Evolutionary conservation across 2,329 filamentous ascomycete species (phyloP).

Genomic region (Calonectria pauciramosa): DNA sequence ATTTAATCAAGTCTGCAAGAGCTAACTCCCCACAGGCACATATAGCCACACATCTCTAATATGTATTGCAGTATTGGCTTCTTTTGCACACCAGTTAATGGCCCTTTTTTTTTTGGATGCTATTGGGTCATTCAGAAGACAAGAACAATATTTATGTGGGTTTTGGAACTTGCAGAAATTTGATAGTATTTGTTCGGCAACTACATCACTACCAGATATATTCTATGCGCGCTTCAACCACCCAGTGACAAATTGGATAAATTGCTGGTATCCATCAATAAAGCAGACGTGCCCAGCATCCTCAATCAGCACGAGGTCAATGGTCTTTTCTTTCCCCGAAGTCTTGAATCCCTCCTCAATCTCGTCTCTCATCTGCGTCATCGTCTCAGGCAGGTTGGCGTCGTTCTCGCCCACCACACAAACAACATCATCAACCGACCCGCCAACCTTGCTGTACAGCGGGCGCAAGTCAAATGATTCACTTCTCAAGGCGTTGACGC

Average conservation of each 20-base stretch:
- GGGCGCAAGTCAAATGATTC: constrained; percentile 55
- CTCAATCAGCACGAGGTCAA: constrained; percentile 52
- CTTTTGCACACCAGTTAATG: too few species aligned
- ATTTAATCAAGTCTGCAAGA: neutral
- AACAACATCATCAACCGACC: constrained; percentile 51
- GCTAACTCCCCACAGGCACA: too few species aligned
- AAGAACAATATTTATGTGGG: neutral
- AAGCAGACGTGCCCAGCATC: constrained; percentile 56
- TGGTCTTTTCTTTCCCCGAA: constrained; percentile 40
- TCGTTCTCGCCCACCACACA: constrained; percentile 58
- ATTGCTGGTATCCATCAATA: constrained; percentile 53
- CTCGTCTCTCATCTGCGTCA: constrained; percentile 53
- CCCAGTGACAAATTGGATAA: constrained; percentile 28
- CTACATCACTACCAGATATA: neutral
- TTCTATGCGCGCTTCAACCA: constrained; percentile 26
- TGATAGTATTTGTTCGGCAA: neutral
- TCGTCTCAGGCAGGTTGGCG: constrained; percentile 54
- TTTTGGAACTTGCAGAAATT: neutral
- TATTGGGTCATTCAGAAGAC: neutral
- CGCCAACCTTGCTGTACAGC: constrained; percentile 50
- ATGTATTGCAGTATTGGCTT: too few species aligned
- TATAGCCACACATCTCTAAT: too few species aligned
- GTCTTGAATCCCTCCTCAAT: constrained; percentile 51
- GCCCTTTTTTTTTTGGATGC: too few species aligned
- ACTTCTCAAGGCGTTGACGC: constrained; percentile 54